A percentile compares a stretch with the other conserved stretches of the same genome.
These are phyloP conservation scores for Platismatia glauca DNA, from an alignment of 495 filamentous ascomycete genomes.

Conservation along the genomic window DNA sequence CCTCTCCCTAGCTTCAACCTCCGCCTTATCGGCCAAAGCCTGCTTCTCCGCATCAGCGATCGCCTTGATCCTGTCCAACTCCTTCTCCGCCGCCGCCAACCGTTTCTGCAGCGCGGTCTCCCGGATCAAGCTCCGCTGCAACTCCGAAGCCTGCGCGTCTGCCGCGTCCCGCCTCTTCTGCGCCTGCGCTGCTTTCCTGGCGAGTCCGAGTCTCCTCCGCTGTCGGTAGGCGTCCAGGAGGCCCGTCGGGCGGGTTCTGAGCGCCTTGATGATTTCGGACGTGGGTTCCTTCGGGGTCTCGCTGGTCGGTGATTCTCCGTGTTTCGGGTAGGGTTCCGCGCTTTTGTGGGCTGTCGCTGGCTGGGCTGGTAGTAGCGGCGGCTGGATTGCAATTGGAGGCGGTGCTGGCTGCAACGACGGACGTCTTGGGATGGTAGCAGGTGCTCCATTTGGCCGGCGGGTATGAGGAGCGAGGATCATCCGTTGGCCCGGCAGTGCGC, in stretches of 20 bases:
- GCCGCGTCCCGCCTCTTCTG: not conserved
- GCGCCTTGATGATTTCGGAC: not conserved
- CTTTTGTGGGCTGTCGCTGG: not conserved
- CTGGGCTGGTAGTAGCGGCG: not conserved
- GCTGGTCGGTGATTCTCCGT: not conserved
- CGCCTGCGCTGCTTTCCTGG: not conserved
- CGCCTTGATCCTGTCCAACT: not conserved
- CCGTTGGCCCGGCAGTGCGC: not conserved
- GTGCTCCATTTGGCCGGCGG: not conserved
- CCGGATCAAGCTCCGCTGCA: not conserved
- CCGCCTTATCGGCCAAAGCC: not conserved
- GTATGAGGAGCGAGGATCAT: not conserved
- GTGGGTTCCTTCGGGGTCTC: not conserved
- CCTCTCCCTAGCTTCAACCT: not conserved
- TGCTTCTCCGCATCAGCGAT: not conserved
- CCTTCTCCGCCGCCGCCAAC: not conserved
- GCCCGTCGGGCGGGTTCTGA: not conserved
- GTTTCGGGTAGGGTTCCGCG: not conserved
- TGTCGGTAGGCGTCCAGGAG: not conserved
- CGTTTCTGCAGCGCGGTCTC: not conserved
- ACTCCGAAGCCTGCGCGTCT: not conserved
- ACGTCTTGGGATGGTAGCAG: not conserved
- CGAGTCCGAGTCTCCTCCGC: not conserved
- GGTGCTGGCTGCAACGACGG: not conserved
- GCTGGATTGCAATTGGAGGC: not conserved